Evolutionary conservation across 2,329 filamentous ascomycete genomes (phyloP), one percentile per base, ranked within the genome.

Genomic region (Sordariomycetes sp.): DNA sequence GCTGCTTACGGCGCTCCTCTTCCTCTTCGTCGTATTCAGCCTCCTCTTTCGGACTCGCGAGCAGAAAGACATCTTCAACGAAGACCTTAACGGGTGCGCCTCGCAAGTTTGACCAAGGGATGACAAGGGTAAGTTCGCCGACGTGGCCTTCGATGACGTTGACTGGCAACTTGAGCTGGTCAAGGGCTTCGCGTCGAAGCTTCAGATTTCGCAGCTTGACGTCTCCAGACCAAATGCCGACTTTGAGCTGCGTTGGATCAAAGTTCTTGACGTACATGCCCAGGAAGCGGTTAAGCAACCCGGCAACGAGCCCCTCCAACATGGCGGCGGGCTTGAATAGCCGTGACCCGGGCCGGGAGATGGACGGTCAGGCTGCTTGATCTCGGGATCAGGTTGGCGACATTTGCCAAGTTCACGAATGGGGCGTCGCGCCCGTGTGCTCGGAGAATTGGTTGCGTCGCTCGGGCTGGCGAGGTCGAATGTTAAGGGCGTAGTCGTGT

Each of bases 241-340:
- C 88, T 57, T 98, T 98, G 45, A 99, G 74, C 67, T 98, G 92
- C 51, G 86, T 83, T 35, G 92, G 86, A 61, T 99, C 92, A 58
- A 99, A 98, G 64, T 98, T 96, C 73, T 94, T 88, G 61, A 99
- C 90, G 61, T 98, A 98, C 83, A 96, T 94, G 72, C 92, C 93
- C 76, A 99, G 67, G 64, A 98, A 96, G 68, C 93, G 84, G 69
- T 98, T 98, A 50, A 99, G 81, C 69, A 99, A 72, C 63, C 90
- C 93, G 50, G 92, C 87, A 44, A 96, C 92, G 48, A 99, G 73
- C 47, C 88, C 86, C 74, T 98, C 92, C 66, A 99, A 78, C 92
- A 99, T 98, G 52, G 58, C 71, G 70, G 64, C 58, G 58, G 58
- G 49, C 48, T 53, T 58, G 55, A 55, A n/a, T 8, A 68, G 77